These are phyloP conservation scores for Escallonia herrerae DNA, from an alignment of 129 eudicot genomes.

Conservation along the genomic window DNA sequence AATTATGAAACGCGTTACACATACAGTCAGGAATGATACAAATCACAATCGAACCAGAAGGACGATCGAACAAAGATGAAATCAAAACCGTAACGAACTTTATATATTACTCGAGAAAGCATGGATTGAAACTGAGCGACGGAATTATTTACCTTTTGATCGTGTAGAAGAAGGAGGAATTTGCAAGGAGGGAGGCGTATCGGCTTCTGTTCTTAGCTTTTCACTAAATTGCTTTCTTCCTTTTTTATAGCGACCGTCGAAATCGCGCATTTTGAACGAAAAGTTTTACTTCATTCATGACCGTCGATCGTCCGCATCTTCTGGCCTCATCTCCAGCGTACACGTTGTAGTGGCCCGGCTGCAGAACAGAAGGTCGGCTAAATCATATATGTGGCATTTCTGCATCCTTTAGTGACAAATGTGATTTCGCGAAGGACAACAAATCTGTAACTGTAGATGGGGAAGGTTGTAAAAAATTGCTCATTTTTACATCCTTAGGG, in stretches of 20 bases:
- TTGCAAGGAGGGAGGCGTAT: conserved; percentile 9
- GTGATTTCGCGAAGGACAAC: too few relatives aligned
- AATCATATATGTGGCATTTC: not conserved
- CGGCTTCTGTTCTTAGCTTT: not conserved
- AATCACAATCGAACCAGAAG: too few relatives aligned
- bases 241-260: conserved; percentile 23
- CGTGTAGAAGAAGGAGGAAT: conserved; percentile 7
- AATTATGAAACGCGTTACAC: too few relatives aligned
- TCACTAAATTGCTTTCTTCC: not conserved
- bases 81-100: not conserved
- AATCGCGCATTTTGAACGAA: conserved; percentile 30
- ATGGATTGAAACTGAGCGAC: not conserved
- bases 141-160: conserved; percentile 13
- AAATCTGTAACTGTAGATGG: too few relatives aligned
- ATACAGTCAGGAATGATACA: too few relatives aligned
- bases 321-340: conserved; percentile 28
- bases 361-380: not conserved
- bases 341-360: conserved; percentile 16
- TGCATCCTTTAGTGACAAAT: too few relatives aligned
- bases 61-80: too few relatives aligned
- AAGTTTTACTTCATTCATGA: conserved; percentile 1
- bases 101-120: too few relatives aligned
- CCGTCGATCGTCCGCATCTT: conserved; percentile 35
- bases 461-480: too few relatives aligned
- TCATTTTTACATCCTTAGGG: too few relatives aligned